Conservation (phyloP, 345 rosid species). For the Sonneratia alba region DNA sequence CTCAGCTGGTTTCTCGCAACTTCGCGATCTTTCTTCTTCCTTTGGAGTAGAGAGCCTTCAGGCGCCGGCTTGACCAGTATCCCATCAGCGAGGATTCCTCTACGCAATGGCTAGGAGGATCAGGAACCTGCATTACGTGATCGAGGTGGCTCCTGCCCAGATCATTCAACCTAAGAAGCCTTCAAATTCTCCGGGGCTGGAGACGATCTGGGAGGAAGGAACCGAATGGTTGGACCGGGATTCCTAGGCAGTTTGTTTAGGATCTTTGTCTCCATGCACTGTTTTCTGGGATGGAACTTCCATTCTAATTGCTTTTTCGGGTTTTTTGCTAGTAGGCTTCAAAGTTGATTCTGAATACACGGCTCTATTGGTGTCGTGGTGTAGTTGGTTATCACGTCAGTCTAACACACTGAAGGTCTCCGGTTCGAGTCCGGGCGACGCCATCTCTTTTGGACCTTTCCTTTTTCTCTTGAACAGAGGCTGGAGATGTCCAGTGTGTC, state of each 20-base stretch:
- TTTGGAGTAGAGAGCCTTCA: conserved; percentile 6
- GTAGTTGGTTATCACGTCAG: conserved; percentile 99
- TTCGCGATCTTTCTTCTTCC: conserved; percentile 12
- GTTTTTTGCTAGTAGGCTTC: not conserved
- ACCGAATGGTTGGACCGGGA: conserved; percentile 15
- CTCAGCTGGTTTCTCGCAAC: not conserved
- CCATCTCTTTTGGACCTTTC: conserved; percentile 16
- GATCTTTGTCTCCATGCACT: too few species aligned
- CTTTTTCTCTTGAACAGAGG: too few species aligned
- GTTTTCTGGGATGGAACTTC: too few species aligned
- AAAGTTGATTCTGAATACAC: not conserved
- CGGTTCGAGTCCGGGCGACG: conserved; percentile 91
- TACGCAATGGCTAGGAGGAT: conserved; percentile 16
- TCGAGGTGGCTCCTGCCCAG: conserved; percentile 41
- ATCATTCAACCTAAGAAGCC: conserved; percentile 27
- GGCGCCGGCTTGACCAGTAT: not conserved
- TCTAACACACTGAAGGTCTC: conserved; percentile 97
- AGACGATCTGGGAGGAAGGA: conserved; percentile 29
- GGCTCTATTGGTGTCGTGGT: conserved; percentile 83
- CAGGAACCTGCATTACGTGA: conserved; percentile 15
- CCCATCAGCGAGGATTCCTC: too few species aligned
- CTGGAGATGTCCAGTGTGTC: too few species aligned
- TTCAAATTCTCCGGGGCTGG: conserved; percentile 33
- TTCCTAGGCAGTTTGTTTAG: not conserved
- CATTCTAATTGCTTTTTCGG: not conserved